Evolutionary conservation across 108 stramenopile species (phyloP).

Genomic region (Discostella stelligeroides): DNA sequence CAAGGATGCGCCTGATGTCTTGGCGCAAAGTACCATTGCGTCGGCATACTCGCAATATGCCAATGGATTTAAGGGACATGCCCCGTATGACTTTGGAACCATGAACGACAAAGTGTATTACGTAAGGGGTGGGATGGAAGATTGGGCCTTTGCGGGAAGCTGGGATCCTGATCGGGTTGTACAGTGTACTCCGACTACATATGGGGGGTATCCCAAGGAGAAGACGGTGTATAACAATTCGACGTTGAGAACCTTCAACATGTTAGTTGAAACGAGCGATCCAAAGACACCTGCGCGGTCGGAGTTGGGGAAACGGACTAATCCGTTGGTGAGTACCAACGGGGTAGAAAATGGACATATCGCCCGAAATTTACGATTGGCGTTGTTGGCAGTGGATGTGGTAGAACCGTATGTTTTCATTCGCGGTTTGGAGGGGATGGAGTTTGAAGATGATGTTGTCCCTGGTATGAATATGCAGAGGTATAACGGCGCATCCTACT

Average conservation of each 20-base stretch:
- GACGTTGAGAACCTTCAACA: constrained; percentile 87
- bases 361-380: constrained; percentile 76
- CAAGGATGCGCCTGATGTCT: constrained; percentile 58
- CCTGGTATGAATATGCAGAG: constrained; percentile 35
- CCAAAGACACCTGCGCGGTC: constrained; percentile 59
- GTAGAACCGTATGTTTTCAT: constrained; percentile 83
- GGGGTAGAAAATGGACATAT: constrained; percentile 80
- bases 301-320: constrained; percentile 63
- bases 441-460: constrained; percentile 45
- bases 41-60: constrained; percentile 54
- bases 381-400: constrained; percentile 69
- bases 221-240: constrained; percentile 76
- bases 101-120: constrained; percentile 93
- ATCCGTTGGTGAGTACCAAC: constrained; percentile 53
- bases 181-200: constrained; percentile 61
- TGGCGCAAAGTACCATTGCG: constrained; percentile 53
- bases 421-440: constrained; percentile 28
- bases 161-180: constrained; percentile 83
- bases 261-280: constrained; percentile 89
- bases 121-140: constrained; percentile 97
- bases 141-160: constrained; percentile 93
- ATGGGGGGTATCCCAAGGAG: constrained; percentile 56
- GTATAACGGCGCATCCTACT: constrained; percentile 26
- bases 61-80: constrained; percentile 42
- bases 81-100: constrained; percentile 59